Evolutionary conservation across 352 stramenopile genomes (phyloP), one percentile per base, ranked within the genome.

Genomic region (Plasmopara viticola): DNA sequence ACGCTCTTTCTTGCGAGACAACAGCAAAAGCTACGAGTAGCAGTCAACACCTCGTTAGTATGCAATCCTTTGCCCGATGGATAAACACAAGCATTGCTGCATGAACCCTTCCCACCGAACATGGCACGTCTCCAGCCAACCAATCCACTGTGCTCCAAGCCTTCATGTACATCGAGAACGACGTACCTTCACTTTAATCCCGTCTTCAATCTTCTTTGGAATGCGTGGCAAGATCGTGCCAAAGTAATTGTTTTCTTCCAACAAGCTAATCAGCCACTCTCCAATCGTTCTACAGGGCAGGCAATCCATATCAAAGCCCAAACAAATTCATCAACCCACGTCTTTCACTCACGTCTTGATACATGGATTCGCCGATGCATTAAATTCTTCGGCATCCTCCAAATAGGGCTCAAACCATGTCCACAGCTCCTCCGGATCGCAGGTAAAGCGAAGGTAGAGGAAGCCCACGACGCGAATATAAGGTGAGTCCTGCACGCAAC

Each of bases 381-480:
- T 89, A 56, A 97, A 95, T 63, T 94, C 81, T 60, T 99, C 94
- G 1, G 87, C 58, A 64, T 99, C 96, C 54, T 98, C 87, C 33
- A 99, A 48, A 57, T 97, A 98, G n/a, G 90, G 90, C 65, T 96
- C 79, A 48, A 96, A 97, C 91, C 94, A 99, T 42, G 58, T 74
- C 88, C 87, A 99, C 5, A 99, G 77, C 45, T 87, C 66, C 42
- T 92, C 80, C 0, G 96, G 95, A 33, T 97, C 84, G 54, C 83
- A 95, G 13, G 91, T 93, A 73, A 98, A 99, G 31, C 96, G 79
- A 14, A 99, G 77, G 59, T 98, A 99, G n/a, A 99, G 72, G 62
- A 99, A 98, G 0, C 95, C 96, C 18, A 98, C 78, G 4, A 83
- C 94, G 25, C 96, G 90, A 58, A 99, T 98, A 66, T 97, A 98